Conservation (phyloP, 2,329 filamentous ascomycete genomes). For the Sordariomycetes sp. region DNA sequence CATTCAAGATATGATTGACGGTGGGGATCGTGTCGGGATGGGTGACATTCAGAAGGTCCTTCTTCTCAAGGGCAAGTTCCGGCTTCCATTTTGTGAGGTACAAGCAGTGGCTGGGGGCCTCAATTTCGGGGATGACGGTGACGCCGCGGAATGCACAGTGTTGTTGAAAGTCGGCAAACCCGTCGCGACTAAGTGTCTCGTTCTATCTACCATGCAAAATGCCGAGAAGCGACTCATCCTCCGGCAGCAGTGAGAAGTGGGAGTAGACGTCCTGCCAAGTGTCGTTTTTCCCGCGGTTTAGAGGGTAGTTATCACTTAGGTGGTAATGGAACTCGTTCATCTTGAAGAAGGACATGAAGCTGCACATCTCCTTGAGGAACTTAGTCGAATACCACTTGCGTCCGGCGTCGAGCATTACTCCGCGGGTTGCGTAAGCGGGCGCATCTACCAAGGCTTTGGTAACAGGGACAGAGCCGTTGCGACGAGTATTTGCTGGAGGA, state of each 20-base stretch:
- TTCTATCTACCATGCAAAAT: conserved; percentile 12
- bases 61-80: conserved; percentile 29
- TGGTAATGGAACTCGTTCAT: conserved; percentile 34
- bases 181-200: conserved; percentile 13
- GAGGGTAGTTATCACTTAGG: conserved; percentile 31
- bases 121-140: conserved; percentile 40
- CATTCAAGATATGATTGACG: conserved; percentile 34
- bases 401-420: conserved; percentile 20
- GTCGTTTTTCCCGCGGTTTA: conserved; percentile 29
- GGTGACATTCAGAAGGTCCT: conserved; percentile 22
- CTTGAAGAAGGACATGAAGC: conserved; percentile 29
- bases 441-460: conserved; percentile 18
- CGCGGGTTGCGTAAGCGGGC: conserved; percentile 27
- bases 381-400: conserved; percentile 11
- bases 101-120: conserved; percentile 37
- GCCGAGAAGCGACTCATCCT: conserved; percentile 10
- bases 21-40: conserved; percentile 31
- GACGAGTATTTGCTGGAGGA: conserved; percentile 23
- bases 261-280: conserved; percentile 30
- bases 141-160: conserved; percentile 36
- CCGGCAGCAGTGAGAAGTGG: conserved; percentile 24
- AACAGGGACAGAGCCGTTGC: conserved; percentile 14
- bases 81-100: conserved; percentile 42
- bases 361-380: conserved; percentile 27
- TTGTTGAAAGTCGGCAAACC: conserved; percentile 32